These are phyloP conservation scores for Gilbertella persicaria DNA, from an alignment of 371 early-diverging fungal species.

Conservation along the genomic window DNA sequence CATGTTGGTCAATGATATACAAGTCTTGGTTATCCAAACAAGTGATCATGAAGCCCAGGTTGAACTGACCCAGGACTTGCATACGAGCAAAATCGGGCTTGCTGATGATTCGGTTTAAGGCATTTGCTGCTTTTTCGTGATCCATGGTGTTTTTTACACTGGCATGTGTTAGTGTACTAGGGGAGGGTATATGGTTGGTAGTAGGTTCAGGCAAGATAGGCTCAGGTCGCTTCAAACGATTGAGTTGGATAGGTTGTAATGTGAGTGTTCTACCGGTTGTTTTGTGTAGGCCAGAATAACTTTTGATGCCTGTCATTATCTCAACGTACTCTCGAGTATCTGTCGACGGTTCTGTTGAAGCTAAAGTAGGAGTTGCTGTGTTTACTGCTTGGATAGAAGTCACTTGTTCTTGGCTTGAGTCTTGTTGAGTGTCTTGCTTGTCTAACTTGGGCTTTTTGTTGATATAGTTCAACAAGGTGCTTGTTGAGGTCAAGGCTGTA, in stretches of 20 bases:
- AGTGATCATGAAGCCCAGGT: constrained; percentile 96
- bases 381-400: no score
- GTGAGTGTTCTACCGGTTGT: constrained; percentile 5
- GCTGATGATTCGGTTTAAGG: constrained; percentile 63
- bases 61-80: constrained; percentile 97
- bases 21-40: constrained; percentile 67
- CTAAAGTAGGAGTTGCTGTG: no score
- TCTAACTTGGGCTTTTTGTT: constrained; percentile 2
- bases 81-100: constrained; percentile 87
- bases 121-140: constrained; percentile 53
- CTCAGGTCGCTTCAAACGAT: background rate
- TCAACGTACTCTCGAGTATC: constrained; percentile 6
- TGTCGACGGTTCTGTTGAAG: no score
- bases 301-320: background rate
- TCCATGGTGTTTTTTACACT: constrained; percentile 44
- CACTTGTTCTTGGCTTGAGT: background rate
- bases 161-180: constrained; percentile 19
- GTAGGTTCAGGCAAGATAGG: background rate
- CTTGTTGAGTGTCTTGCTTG: background rate
- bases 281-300: constrained; percentile 6
- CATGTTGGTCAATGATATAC: constrained; percentile 98
- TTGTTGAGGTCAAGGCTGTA: background rate
- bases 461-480: constrained; percentile 5
- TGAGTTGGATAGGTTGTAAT: background rate
- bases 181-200: background rate